Percentiles rank a stretch among this genome's conserved stretches.
Conservation (phyloP, 768 basidiomycete genomes). For the Lactarius evosmus region DNA sequence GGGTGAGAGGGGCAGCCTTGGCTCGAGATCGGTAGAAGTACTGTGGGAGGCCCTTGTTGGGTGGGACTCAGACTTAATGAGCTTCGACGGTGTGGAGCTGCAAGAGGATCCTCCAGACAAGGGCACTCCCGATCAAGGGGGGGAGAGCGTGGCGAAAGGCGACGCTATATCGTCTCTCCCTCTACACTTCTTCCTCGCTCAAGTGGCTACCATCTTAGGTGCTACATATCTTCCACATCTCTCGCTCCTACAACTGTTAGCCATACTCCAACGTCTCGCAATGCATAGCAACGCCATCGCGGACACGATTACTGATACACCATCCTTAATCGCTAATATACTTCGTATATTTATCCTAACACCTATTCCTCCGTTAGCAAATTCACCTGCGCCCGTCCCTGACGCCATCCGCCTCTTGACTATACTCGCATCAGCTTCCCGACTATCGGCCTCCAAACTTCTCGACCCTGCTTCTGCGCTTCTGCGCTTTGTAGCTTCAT, state of each 20-base stretch:
- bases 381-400: constrained; percentile 39
- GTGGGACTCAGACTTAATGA: constrained; percentile 47
- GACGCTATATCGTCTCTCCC: constrained; percentile 38
- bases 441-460: constrained; percentile 60
- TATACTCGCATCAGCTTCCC: constrained; percentile 59
- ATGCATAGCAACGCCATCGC: constrained; percentile 55
- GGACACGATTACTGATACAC: constrained; percentile 47
- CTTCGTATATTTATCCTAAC: constrained; percentile 57
- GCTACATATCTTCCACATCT: constrained; percentile 46
- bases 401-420: constrained; percentile 55
- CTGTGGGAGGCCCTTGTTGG: constrained; percentile 70
- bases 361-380: constrained; percentile 43
- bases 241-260: constrained; percentile 54
- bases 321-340: constrained; percentile 50
- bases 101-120: constrained; percentile 29
- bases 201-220: constrained; percentile 41
- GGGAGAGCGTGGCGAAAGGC: constrained; percentile 28
- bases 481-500: constrained; percentile 64
- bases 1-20: constrained; percentile 61
- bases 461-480: constrained; percentile 58
- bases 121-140: constrained; percentile 31
- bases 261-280: constrained; percentile 58
- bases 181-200: constrained; percentile 49
- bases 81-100: constrained; percentile 49
- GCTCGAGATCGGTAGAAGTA: constrained; percentile 64